These are phyloP conservation scores for Casaregolazyma lundiana DNA, from an alignment of 1,139 yeast species.

Conservation along the genomic window DNA sequence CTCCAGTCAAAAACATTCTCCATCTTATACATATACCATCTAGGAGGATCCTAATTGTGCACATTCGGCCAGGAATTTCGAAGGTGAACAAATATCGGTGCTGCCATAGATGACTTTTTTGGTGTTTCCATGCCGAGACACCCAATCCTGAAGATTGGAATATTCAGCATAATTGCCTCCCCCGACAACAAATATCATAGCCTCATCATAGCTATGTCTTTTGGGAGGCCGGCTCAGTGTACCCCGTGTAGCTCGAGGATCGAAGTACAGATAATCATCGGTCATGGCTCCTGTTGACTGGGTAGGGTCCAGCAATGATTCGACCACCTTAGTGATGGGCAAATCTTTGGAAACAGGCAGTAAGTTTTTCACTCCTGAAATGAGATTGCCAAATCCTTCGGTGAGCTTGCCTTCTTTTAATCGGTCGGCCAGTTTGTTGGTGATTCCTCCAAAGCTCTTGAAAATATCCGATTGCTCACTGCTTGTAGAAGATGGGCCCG, in stretches of 20 bases:
- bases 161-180: conserved; percentile 96
- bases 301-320: conserved; percentile 84
- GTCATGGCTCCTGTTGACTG: conserved; percentile 56
- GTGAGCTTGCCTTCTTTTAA: conserved; percentile 51
- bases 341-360: conserved; percentile 83
- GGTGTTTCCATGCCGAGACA: conserved; percentile 38
- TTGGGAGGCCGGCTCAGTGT: conserved; percentile 86
- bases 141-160: conserved; percentile 92
- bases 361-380: conserved; percentile 80
- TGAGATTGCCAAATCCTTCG: conserved; percentile 86
- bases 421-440: conserved; percentile 69
- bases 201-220: conserved; percentile 73
- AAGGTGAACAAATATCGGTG: conserved; percentile 74
- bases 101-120: conserved; percentile 75
- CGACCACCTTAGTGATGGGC: conserved; percentile 86
- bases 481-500: conserved; percentile 25
- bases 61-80: conserved; percentile 70
- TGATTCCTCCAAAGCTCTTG: conserved; percentile 71
- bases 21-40: neutral
- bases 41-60: conserved; percentile 45
- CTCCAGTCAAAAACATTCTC: too few species aligned
- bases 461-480: conserved; percentile 40
- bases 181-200: conserved; percentile 88
- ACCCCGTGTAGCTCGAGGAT: conserved; percentile 81
- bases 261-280: conserved; percentile 86